Evolutionary conservation across 129 eudicot genomes (phyloP), one percentile per base, ranked within the genome.

Genomic region (Arctium minus): DNA sequence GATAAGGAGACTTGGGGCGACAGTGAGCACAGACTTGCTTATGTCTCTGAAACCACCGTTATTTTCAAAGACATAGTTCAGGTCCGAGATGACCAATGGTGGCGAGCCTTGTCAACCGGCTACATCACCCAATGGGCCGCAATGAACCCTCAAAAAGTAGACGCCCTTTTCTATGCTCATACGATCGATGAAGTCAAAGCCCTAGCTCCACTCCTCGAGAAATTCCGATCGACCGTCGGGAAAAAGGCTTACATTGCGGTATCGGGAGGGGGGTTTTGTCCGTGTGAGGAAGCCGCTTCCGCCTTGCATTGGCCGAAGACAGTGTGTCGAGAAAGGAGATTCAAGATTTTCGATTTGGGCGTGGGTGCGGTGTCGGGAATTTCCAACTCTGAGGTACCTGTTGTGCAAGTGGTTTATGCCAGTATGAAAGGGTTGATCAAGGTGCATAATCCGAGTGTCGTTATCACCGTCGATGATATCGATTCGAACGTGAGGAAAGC

Each of bases 1-100:
- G 99, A 96, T 74, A 93, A 93, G 64, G 99, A 96, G 80, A 96
- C 99, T 29, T 96, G 99, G 99, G 99, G 99, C 2, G 99, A 96
- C 64, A 93, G 99, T 73, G 99, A 96, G 60, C 99, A 96, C 73
- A 82, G 99, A 70, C 95, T 96, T 10, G 99, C 99, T 7, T 96
- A 96, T 39, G 99, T 96, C 10, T 91, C 99, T 13, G 99, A 96
- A 69, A 96, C 99, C 67, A 96, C 99, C 2, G 99, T 96, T 4
- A 96, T 96, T 22, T 96, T 96, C 92, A 96, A 96, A 89, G 98
- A 90, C 76, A 84, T 93, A 6, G 99, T 96, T 78, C 97, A 91
- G 83, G 99, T 93, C 71, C 83, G 98, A 17, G 99, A 96, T 46
- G 94, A 93, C 30, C 99, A 96, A 81, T 96, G 99, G 99, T 96